These are phyloP conservation scores for Trypanosoma caninum DNA, from an alignment of 208 protist species.

Conservation along the genomic window DNA sequence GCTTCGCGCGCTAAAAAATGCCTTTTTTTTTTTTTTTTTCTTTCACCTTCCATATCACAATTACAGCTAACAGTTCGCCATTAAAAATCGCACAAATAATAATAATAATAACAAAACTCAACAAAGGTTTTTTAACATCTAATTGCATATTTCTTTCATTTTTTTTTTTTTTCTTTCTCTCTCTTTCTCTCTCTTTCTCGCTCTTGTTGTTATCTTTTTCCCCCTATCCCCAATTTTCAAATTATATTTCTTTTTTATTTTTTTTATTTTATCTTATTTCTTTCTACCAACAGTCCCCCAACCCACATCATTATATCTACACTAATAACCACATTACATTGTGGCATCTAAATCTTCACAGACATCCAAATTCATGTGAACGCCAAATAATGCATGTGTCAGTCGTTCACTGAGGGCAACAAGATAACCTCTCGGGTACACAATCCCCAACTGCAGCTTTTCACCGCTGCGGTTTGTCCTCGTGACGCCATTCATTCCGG, in stretches of 20 bases:
- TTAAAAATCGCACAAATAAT: too few relatives aligned
- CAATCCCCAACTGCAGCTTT: constrained; percentile 20
- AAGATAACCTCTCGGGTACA: constrained; percentile 66
- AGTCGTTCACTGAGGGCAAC: constrained; percentile 60
- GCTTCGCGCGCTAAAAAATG: not conserved
- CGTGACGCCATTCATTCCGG: too few relatives aligned
- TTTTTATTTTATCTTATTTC: too few relatives aligned
- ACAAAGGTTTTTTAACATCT: too few relatives aligned
- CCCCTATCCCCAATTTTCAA: not conserved
- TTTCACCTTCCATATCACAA: too few relatives aligned
- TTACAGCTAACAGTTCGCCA: too few relatives aligned
- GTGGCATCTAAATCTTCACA: constrained; percentile 74
- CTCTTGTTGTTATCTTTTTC: not conserved
- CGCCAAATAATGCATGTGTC: constrained; percentile 48
- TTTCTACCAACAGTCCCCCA: too few relatives aligned
- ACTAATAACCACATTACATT: not conserved
- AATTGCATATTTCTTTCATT: not conserved
- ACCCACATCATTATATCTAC: not conserved
- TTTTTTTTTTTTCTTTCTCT: not conserved
- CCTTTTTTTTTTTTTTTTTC: constrained; percentile 1
- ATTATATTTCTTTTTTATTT: not conserved
- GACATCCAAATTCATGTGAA: constrained; percentile 55
- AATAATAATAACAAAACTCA: too few relatives aligned
- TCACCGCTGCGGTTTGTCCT: not conserved
- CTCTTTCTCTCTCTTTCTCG: not conserved